These are phyloP conservation scores for Setaria viridis DNA, from an alignment of 202 grass and related monocot genomes.

Conservation along the genomic window DNA sequence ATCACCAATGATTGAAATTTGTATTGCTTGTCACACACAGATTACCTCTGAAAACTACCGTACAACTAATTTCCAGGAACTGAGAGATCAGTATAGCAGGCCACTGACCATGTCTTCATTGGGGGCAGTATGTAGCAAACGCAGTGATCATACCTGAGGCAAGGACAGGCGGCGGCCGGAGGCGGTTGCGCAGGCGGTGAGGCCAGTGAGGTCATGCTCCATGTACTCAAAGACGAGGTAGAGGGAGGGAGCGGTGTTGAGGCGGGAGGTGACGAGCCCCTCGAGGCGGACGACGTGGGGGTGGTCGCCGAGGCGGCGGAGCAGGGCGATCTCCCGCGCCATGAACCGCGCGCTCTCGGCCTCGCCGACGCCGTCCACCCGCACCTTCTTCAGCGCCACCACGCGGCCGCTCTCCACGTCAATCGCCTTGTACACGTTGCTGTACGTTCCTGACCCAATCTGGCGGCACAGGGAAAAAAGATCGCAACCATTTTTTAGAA, in stretches of 20 bases:
- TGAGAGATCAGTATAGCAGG: not conserved
- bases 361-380: constrained; percentile 70
- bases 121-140: not conserved
- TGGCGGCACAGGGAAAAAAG: constrained; percentile 24
- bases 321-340: constrained; percentile 83
- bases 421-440: constrained; percentile 97
- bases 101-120: not conserved
- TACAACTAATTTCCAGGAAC: not conserved
- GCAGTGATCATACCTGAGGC: constrained; percentile 64
- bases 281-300: constrained; percentile 77
- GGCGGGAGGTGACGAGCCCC: constrained; percentile 80
- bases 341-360: constrained; percentile 82
- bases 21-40: not conserved
- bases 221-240: constrained; percentile 98
- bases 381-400: constrained; percentile 97
- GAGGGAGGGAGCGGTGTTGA: constrained; percentile 75
- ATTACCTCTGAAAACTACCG: not conserved
- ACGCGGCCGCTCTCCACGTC: constrained; percentile 66
- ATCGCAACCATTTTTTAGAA: not conserved
- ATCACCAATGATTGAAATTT: not conserved
- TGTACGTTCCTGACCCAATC: constrained; percentile 99
- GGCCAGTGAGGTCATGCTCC: constrained; percentile 91
- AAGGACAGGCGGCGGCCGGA: constrained; percentile 65
- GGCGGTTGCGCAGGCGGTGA: constrained; percentile 49
- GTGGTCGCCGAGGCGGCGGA: constrained; percentile 75